Conservation (phyloP, 106 monocot genomes). For the Dactylorhiza incarnata region DNA sequence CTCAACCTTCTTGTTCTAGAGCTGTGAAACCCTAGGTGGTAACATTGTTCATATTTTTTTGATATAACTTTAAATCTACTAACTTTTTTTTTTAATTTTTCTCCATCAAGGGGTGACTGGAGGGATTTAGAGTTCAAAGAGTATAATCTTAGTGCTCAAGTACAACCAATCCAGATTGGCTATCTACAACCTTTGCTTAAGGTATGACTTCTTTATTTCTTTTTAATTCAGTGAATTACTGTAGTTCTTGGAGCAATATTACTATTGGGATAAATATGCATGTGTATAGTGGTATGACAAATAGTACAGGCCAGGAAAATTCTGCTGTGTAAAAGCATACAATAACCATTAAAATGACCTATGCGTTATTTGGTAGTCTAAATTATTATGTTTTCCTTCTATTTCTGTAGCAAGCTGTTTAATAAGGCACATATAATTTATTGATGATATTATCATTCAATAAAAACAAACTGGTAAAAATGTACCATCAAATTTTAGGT, state of each 20-base stretch:
- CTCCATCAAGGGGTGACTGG: conserved; percentile 49
- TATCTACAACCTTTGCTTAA: conserved; percentile 64
- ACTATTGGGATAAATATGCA: no score
- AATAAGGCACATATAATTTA: no score
- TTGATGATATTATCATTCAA: no score
- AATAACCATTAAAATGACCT: neutral
- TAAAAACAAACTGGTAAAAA: no score
- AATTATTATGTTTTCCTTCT: neutral
- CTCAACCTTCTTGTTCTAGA: no score
- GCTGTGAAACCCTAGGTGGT: no score
- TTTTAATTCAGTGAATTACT: neutral
- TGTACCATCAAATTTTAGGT: no score
- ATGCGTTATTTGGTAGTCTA: neutral
- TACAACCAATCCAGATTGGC: conserved; percentile 43
- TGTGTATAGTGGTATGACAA: no score
- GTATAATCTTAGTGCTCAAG: conserved; percentile 52
- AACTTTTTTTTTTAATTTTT: neutral
- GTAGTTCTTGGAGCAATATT: neutral
- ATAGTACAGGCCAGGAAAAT: neutral
- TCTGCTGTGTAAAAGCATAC: neutral
- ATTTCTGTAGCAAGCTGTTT: neutral
- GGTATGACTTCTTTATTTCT: conserved; percentile 16
- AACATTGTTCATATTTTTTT: neutral
- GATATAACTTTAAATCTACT: neutral
- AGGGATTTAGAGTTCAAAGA: conserved; percentile 63